A percentile compares a stretch with the other conserved stretches of the same genome.
phyloP scores from a whole-genome alignment of 192 early-diverging fungal species.

The Phlyctochytrium bullatum region DNA sequence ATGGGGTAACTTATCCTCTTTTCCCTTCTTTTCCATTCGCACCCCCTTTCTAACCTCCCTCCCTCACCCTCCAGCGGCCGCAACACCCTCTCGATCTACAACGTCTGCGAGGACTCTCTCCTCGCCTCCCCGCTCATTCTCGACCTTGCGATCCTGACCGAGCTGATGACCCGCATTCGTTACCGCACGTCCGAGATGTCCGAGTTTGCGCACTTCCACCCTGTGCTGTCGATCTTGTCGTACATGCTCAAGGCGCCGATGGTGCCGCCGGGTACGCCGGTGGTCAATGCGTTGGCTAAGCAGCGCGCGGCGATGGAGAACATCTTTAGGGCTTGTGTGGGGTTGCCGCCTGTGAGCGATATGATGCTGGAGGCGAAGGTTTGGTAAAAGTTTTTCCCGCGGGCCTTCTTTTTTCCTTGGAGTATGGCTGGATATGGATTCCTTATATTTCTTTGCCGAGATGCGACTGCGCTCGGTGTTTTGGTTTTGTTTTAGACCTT shows the following conservation, averaged over 20 bases:
- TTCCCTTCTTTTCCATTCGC: neutral
- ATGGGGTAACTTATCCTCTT: slow-evolving; percentile 64
- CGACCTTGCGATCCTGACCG: slow-evolving; percentile 91
- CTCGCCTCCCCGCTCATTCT: slow-evolving; percentile 96
- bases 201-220: slow-evolving; percentile 82
- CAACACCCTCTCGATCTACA: slow-evolving; percentile 96
- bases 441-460: too few relatives aligned
- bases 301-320: slow-evolving; percentile 97
- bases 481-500: too few relatives aligned
- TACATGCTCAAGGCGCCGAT: slow-evolving; percentile 99
- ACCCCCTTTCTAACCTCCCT: neutral
- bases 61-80: slow-evolving; percentile 52
- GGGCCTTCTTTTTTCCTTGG: too few relatives aligned
- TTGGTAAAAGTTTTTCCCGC: too few relatives aligned
- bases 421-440: too few relatives aligned
- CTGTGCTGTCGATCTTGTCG: slow-evolving; percentile 87
- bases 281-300: slow-evolving; percentile 94
- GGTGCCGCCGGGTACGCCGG: slow-evolving; percentile 88
- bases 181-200: slow-evolving; percentile 79
- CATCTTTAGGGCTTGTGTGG: slow-evolving; percentile 95
- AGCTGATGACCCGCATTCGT: slow-evolving; percentile 94
- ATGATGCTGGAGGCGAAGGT: slow-evolving; percentile 80
- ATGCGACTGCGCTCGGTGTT: too few relatives aligned
- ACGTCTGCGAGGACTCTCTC: slow-evolving; percentile 98
- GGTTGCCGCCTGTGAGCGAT: slow-evolving; percentile 92